phyloP scores from a whole-genome alignment of 257 asterid genomes.

The Nicotiana undulata region DNA sequence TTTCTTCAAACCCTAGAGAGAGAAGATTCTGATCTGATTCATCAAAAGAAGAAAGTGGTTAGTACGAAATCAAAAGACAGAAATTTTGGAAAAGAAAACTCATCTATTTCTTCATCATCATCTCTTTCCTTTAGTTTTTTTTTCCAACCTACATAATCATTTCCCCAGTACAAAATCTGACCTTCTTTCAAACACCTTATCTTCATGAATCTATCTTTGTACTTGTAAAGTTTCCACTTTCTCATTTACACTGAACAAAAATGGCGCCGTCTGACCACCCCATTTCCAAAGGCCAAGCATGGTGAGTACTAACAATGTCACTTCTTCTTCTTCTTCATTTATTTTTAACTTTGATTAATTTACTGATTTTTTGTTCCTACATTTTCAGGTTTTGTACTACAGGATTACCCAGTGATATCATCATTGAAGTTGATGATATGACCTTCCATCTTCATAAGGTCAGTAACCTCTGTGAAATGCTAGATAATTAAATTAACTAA shows the following conservation, averaged over 20 bases:
- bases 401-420: constrained; percentile 84
- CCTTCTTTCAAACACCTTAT: constrained; percentile 6
- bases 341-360: not conserved
- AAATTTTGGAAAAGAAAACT: constrained; percentile 17
- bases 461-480: not conserved
- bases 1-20: constrained; percentile 8
- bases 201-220: constrained; percentile 38
- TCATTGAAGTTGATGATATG: constrained; percentile 79
- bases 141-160: constrained; percentile 42
- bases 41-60: not conserved
- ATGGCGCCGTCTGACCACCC: constrained; percentile 68
- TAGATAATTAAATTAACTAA: not conserved
- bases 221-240: not conserved
- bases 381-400: constrained; percentile 85
- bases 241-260: not conserved
- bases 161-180: constrained; percentile 15
- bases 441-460: constrained; percentile 87
- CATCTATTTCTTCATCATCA: constrained; percentile 30
- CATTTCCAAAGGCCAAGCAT: constrained; percentile 86
- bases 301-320: constrained; percentile 32
- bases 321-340: not conserved
- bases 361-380: not conserved
- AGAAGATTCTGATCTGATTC: constrained; percentile 43
- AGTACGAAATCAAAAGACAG: constrained; percentile 11
- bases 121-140: constrained; percentile 3